Evolutionary conservation across 495 filamentous ascomycete species (phyloP).

Genomic region (Podospora didyma): DNA sequence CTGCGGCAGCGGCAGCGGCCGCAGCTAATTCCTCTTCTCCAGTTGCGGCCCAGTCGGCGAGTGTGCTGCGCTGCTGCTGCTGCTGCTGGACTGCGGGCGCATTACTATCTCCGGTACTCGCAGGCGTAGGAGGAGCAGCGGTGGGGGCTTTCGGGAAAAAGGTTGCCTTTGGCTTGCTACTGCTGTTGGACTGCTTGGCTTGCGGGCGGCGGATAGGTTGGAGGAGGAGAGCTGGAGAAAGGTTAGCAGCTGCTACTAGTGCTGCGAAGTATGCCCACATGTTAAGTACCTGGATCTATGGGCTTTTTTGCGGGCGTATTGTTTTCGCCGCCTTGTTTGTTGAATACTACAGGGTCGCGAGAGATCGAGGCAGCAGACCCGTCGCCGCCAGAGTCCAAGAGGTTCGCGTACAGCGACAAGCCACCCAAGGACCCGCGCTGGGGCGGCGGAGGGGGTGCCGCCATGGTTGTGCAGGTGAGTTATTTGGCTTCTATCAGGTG

Average conservation of each 20-base stretch:
- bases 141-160: slow-evolving; percentile 35
- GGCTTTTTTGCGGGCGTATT: slow-evolving; percentile 65
- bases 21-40: slow-evolving; percentile 60
- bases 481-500: too few species aligned
- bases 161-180: slow-evolving; percentile 57
- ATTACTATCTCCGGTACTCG: slow-evolving; percentile 1
- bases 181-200: slow-evolving; percentile 57
- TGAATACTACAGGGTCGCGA: slow-evolving; percentile 74
- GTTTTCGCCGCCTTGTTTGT: slow-evolving; percentile 47
- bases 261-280: slow-evolving; percentile 61
- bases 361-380: slow-evolving; percentile 60
- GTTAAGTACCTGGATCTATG: slow-evolving; percentile 61
- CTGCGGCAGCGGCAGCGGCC: slow-evolving; percentile 22
- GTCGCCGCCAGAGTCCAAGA: slow-evolving; percentile 45
- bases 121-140: slow-evolving; percentile 10
- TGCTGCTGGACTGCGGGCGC: slow-evolving; percentile 18
- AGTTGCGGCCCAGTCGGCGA: slow-evolving; percentile 80
- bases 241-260: slow-evolving; percentile 49
- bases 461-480: too few species aligned
- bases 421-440: slow-evolving; percentile 25
- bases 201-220: slow-evolving; percentile 75
- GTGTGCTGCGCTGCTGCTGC: slow-evolving; percentile 60
- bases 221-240: slow-evolving; percentile 71
- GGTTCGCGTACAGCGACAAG: slow-evolving; percentile 57
- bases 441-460: slow-evolving; percentile 17